Conservation (phyloP, 139 green algal genomes). For the Yamagishiella unicocca region DNA sequence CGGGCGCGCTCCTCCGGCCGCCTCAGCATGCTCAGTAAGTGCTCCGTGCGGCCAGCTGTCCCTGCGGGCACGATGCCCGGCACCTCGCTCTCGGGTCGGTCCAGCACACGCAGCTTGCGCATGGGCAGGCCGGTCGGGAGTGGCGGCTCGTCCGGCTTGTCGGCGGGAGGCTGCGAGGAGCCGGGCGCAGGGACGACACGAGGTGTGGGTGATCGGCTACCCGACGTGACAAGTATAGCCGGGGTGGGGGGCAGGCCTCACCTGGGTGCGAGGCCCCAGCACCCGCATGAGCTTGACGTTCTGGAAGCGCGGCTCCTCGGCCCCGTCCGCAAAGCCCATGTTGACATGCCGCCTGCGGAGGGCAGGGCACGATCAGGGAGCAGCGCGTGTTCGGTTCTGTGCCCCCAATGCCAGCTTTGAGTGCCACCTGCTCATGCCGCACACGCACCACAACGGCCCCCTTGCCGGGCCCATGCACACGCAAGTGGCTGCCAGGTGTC, state of each 20-base stretch:
- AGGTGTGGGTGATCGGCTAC: too few species aligned
- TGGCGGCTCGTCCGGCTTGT: background rate
- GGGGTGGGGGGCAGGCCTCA: background rate
- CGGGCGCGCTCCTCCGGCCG: background rate
- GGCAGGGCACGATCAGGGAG: too few species aligned
- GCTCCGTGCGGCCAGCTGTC: constrained; percentile 37
- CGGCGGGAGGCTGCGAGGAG: background rate
- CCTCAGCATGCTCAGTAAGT: constrained; percentile 42
- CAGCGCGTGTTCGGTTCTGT: too few species aligned
- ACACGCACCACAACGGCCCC: too few species aligned
- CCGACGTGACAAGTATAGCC: too few species aligned
- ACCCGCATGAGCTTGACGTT: constrained; percentile 44
- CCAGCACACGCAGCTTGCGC: constrained; percentile 8
- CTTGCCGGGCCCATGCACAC: too few species aligned
- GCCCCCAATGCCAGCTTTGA: too few species aligned
- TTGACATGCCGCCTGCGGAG: constrained; percentile 23
- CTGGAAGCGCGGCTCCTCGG: background rate
- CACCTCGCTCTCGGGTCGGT: constrained; percentile 20
- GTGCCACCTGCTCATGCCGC: too few species aligned
- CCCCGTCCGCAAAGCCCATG: background rate
- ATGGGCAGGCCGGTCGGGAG: background rate
- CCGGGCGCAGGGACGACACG: too few species aligned
- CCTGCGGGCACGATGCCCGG: constrained; percentile 17
- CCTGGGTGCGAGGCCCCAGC: background rate
- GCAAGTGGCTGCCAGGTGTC: too few species aligned